Evolutionary conservation across 768 basidiomycete species (phyloP).

Genomic region (Boletales sp.): DNA sequence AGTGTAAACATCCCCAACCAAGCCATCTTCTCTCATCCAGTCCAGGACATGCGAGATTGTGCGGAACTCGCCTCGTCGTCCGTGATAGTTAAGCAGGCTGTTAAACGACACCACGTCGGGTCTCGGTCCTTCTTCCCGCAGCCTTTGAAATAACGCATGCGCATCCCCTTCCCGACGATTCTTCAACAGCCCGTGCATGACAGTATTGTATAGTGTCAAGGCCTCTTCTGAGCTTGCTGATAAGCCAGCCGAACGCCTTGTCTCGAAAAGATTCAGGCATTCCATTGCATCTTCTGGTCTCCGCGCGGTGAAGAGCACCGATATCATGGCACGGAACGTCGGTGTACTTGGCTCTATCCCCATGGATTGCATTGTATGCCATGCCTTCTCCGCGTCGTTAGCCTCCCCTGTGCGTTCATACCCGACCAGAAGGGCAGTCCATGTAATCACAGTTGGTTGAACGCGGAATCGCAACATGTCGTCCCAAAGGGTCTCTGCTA

Average conservation of each 20-base stretch:
- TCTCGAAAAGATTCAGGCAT: conserved; percentile 50
- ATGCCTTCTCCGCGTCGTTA: conserved; percentile 53
- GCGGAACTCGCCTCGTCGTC: conserved; percentile 59
- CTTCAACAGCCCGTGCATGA: conserved; percentile 62
- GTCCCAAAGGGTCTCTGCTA: conserved; percentile 65
- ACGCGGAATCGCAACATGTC: conserved; percentile 54
- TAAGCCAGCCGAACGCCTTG: conserved; percentile 10
- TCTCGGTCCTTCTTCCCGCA: conserved; percentile 50
- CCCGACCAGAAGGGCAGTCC: conserved; percentile 70
- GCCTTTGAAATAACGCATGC: conserved; percentile 38
- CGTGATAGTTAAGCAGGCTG: conserved; percentile 69
- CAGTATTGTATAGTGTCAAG: conserved; percentile 67
- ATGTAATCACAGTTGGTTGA: conserved; percentile 52
- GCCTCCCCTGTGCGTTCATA: conserved; percentile 50
- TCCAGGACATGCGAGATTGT: conserved; percentile 56
- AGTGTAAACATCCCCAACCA: conserved; percentile 78
- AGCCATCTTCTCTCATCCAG: conserved; percentile 47
- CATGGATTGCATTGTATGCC: conserved; percentile 59
- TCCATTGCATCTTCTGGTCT: conserved; percentile 49
- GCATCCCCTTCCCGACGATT: conserved; percentile 39
- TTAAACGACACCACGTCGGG: conserved; percentile 81
- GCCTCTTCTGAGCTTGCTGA: conserved; percentile 27
- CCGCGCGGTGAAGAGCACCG: conserved; percentile 51
- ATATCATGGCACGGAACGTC: conserved; percentile 68
- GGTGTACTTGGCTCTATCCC: conserved; percentile 57